Percentiles rank a stretch among this genome's conserved stretches.
Evolutionary conservation across 2,329 filamentous ascomycete species (phyloP).

Genomic region (Botrytis byssoidea): DNA sequence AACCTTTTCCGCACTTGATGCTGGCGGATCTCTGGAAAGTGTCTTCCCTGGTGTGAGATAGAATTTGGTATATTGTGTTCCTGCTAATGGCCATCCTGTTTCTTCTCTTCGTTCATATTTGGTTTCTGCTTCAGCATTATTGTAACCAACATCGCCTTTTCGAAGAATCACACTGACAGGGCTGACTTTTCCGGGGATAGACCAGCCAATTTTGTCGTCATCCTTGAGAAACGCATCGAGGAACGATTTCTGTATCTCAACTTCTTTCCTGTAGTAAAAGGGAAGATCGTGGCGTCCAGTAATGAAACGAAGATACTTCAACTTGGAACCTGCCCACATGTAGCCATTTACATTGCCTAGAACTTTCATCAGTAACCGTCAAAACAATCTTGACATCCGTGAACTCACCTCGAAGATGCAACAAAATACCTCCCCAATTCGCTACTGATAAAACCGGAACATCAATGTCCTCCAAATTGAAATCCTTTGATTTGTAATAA

Average conservation of each 20-base stretch:
- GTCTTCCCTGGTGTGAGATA: neutral
- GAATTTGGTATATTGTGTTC: neutral
- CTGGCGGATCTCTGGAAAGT: neutral
- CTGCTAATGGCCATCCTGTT: neutral
- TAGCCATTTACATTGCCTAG: neutral
- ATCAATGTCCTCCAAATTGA: neutral
- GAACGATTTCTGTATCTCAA: conserved; percentile 65
- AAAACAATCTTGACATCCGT: neutral
- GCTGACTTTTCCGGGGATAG: conserved; percentile 54
- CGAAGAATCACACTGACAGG: conserved; percentile 61
- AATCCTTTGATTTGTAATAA: neutral
- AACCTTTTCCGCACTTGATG: neutral
- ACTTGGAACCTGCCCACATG: conserved; percentile 58
- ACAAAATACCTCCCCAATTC: neutral
- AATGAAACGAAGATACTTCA: conserved; percentile 69
- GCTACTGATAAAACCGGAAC: neutral
- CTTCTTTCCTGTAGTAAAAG: conserved; percentile 69
- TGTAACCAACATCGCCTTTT: conserved; percentile 61
- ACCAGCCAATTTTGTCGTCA: conserved; percentile 63
- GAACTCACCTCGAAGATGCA: neutral
- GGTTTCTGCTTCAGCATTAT: neutral
- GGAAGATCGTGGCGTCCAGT: conserved; percentile 69
- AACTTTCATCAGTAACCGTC: neutral
- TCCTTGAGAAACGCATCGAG: conserved; percentile 70
- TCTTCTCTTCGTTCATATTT: neutral